phyloP scores from a whole-genome alignment of 768 basidiomycete species.

The Suillus cothurnatus region DNA sequence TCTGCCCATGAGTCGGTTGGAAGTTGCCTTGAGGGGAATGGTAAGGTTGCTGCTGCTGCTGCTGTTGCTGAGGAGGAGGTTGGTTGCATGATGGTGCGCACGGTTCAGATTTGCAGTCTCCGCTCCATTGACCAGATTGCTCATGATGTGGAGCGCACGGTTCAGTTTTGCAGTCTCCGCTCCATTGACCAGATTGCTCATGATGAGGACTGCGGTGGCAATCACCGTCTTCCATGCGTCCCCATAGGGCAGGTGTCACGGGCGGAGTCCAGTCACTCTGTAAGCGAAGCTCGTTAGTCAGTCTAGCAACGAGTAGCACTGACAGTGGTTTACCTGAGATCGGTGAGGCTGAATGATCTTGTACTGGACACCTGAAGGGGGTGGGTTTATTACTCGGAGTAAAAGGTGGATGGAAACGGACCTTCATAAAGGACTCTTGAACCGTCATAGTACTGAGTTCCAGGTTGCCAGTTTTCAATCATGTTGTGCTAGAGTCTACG shows the following conservation, averaged over 20 bases:
- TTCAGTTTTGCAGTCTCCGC: constrained; percentile 17
- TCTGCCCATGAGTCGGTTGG: constrained; percentile 42
- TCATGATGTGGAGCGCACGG: constrained; percentile 9
- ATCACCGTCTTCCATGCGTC: constrained; percentile 43
- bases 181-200: constrained; percentile 20
- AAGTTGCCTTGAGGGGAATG: constrained; percentile 24
- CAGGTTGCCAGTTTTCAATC: constrained; percentile 60
- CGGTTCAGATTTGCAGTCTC: constrained; percentile 16
- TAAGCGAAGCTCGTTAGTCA: constrained; percentile 5
- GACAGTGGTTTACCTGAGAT: constrained; percentile 55
- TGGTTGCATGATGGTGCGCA: constrained; percentile 4
- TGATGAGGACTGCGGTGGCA: constrained; percentile 22
- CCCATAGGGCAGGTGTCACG: constrained; percentile 69
- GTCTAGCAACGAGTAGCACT: background rate
- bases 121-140: constrained; percentile 19
- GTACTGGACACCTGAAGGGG: constrained; percentile 48
- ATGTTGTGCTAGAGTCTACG: constrained; percentile 29
- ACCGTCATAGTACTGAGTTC: constrained; percentile 56
- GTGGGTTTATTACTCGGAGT: constrained; percentile 16
- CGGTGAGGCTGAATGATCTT: constrained; percentile 72
- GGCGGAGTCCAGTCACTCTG: constrained; percentile 72
- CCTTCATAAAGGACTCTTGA: constrained; percentile 61
- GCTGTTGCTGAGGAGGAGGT: constrained; percentile 25
- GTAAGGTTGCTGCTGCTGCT: constrained; percentile 29
- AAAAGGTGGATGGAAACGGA: constrained; percentile 21